Conservation (phyloP, 2,329 filamentous ascomycete species). For the Epichloe festucae region DNA sequence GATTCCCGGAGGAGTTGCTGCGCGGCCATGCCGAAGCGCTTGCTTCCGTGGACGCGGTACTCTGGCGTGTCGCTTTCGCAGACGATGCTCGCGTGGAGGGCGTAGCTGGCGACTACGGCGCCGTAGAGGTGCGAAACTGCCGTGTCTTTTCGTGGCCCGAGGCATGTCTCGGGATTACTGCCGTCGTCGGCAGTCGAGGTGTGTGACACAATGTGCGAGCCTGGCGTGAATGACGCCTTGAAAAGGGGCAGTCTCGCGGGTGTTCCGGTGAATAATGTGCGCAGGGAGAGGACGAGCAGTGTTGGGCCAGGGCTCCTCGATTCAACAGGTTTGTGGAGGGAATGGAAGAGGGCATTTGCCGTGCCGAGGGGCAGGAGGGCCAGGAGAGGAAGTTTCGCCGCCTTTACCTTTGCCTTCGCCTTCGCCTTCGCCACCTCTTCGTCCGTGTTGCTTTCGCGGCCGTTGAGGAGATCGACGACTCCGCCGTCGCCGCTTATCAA, state of each 20-base stretch:
- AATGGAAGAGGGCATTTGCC: conserved; percentile 52
- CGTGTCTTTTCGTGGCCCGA: conserved; percentile 17
- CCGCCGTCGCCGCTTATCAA: conserved; percentile 84
- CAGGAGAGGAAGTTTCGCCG: conserved; percentile 27
- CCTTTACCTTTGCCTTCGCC: too few species aligned
- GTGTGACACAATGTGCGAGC: conserved; percentile 35
- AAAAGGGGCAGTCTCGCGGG: conserved; percentile 48
- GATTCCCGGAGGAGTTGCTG: conserved; percentile 51
- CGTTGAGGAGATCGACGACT: conserved; percentile 69
- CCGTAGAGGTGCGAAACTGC: conserved; percentile 43
- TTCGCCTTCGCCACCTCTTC: background rate
- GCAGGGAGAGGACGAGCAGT: conserved; percentile 35
- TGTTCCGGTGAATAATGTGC: conserved; percentile 46
- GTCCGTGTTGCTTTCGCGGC: conserved; percentile 12
- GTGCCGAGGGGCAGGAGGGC: conserved; percentile 49
- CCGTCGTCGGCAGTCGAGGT: conserved; percentile 2
- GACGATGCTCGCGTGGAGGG: conserved; percentile 76
- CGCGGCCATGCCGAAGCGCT: conserved; percentile 77
- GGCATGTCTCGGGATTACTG: conserved; percentile 1
- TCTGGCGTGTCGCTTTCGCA: conserved; percentile 79
- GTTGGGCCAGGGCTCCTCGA: conserved; percentile 19
- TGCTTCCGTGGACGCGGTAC: conserved; percentile 63
- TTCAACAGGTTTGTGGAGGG: conserved; percentile 46
- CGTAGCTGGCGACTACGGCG: conserved; percentile 80
- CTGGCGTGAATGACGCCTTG: conserved; percentile 45